A percentile compares a stretch with the other conserved stretches of the same genome.
Evolutionary conservation across 306 rosid genomes (phyloP).

Genomic region (Datisca glomerata): DNA sequence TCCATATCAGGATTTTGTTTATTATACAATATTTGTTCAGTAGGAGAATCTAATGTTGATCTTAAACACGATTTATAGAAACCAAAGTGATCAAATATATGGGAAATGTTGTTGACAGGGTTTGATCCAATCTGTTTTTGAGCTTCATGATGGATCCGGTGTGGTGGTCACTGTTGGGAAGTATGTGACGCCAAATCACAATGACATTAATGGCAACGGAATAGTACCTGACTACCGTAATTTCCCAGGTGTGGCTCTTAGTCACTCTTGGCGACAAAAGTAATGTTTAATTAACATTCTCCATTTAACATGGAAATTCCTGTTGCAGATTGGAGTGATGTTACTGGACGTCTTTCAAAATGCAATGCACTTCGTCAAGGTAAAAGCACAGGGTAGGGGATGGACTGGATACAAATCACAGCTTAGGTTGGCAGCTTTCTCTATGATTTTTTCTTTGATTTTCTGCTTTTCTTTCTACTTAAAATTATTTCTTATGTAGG

Average conservation of each 20-base stretch:
- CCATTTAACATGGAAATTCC: conserved; percentile 14
- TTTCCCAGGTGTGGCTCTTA: conserved; percentile 52
- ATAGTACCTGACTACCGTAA: conserved; percentile 80
- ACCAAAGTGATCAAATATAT: no score
- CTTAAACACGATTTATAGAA: neutral
- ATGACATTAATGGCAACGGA: conserved; percentile 88
- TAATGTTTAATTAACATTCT: neutral
- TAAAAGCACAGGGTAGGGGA: no score
- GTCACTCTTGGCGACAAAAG: neutral
- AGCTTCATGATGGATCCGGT: conserved; percentile 88
- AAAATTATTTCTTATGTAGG: no score
- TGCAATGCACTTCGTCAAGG: conserved; percentile 45
- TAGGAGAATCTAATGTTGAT: no score
- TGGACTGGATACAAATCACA: no score
- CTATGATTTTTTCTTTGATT: no score
- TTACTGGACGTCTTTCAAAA: conserved; percentile 44
- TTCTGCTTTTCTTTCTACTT: no score
- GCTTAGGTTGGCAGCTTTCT: no score
- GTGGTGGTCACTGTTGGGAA: conserved; percentile 91
- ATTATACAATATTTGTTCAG: no score
- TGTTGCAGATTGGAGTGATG: conserved; percentile 64
- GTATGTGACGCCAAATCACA: conserved; percentile 82
- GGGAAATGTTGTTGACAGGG: no score
- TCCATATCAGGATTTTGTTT: no score
- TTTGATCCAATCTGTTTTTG: conserved; percentile 89